Percentiles rank a stretch among this genome's conserved stretches.
Conservation (phyloP, 2,329 filamentous ascomycete genomes). For the Xylaria digitata region DNA sequence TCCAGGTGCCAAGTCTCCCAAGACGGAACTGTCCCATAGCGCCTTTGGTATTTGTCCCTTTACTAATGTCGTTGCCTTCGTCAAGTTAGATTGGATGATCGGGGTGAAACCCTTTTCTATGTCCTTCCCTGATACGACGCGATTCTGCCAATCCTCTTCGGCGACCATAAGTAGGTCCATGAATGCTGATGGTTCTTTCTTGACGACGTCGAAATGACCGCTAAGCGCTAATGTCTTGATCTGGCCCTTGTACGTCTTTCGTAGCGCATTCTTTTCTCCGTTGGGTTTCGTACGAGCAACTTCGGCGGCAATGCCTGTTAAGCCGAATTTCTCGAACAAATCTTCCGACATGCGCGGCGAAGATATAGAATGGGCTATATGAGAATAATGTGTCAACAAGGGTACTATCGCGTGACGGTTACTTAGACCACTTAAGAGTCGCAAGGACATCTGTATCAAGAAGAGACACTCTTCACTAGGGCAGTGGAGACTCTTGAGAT, state of each 20-base stretch:
- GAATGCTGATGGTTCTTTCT: conserved; percentile 67
- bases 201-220: conserved; percentile 70
- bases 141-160: conserved; percentile 68
- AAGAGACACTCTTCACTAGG: conserved; percentile 39
- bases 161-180: conserved; percentile 62
- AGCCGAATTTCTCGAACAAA: conserved; percentile 68
- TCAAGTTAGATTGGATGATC: conserved; percentile 57
- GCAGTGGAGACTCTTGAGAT: conserved; percentile 50
- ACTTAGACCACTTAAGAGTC: conserved; percentile 33
- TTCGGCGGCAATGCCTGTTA: conserved; percentile 67
- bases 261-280: conserved; percentile 73
- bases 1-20: conserved; percentile 65
- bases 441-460: conserved; percentile 33
- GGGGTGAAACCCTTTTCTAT: conserved; percentile 65
- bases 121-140: conserved; percentile 65
- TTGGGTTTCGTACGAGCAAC: conserved; percentile 73
- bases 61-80: conserved; percentile 66
- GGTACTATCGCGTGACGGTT: conserved; percentile 46
- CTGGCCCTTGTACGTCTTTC: conserved; percentile 76
- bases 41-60: conserved; percentile 66
- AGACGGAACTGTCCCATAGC: conserved; percentile 67
- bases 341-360: conserved; percentile 65
- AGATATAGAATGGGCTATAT: conserved; percentile 61
- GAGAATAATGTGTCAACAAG: conserved; percentile 60
- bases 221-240: conserved; percentile 72